phyloP scores from a whole-genome alignment of 306 rosid genomes.

The Fagus sylvatica region DNA sequence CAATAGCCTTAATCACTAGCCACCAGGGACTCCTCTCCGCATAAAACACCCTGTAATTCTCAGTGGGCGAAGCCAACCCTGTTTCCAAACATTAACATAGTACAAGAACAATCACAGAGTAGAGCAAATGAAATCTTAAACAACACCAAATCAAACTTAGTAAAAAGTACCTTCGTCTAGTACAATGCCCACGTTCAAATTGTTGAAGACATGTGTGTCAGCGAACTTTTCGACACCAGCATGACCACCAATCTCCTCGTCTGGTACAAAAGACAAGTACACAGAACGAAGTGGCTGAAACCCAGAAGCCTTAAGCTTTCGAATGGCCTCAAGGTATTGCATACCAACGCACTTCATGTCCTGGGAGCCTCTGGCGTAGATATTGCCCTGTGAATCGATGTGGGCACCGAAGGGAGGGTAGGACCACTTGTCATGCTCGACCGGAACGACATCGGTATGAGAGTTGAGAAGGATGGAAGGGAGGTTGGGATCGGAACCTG shows the following conservation, averaged over 20 bases:
- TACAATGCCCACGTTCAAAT: constrained; percentile 70
- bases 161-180: constrained; percentile 74
- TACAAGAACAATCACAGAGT: not conserved
- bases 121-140: not conserved
- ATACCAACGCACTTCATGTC: constrained; percentile 94
- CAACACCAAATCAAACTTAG: not conserved
- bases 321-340: constrained; percentile 90
- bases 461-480: constrained; percentile 83
- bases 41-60: constrained; percentile 65
- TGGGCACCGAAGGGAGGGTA: constrained; percentile 74
- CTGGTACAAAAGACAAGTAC: constrained; percentile 73
- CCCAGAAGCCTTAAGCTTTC: constrained; percentile 49
- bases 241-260: constrained; percentile 88
- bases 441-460: constrained; percentile 87
- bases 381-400: constrained; percentile 46
- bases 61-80: constrained; percentile 76
- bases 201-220: constrained; percentile 45
- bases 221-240: constrained; percentile 65
- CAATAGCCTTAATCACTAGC: constrained; percentile 79
- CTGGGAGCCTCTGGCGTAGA: constrained; percentile 85
- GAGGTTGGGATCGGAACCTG: constrained; percentile 59
- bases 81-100: not conserved
- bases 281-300: constrained; percentile 59
- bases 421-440: constrained; percentile 66
- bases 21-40: constrained; percentile 88